Base-by-base conservation (phyloP, 2,329 filamentous ascomycete species). In the Penicillium aurantiogriseum region DNA sequence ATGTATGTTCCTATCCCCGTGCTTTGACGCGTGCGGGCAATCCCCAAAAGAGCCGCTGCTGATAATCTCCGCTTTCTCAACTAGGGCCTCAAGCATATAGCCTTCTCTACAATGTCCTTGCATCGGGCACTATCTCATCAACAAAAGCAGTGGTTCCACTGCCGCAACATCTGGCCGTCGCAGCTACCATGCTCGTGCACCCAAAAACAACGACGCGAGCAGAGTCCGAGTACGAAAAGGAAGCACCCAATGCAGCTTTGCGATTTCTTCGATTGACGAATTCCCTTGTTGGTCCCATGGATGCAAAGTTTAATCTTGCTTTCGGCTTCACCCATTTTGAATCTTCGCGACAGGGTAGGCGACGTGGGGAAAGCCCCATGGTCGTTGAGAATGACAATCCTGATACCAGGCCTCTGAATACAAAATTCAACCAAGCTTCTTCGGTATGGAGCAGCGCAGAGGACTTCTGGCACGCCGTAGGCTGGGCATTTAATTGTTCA, bases 401-500 rank as follows among this genome's bases (percentile, higher is more conserved):
- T 11, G 81, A 84, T 3, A 78, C 79, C 0, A 82, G 83, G 45
- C 75, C 77, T 10, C 75, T 92, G 36, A 78, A 80, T 42, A 81
- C 84, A 7, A 79, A 81, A 10, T 79, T 91, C 56, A 87, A 88
- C 1, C 83, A 84, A 50, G 78, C 82, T 15, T 81, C 85, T 43
- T 88, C 88, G 31, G 62, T 97, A 2, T 96, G 90, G 85, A 78
- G 77, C 17, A 83, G 85, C n/a, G 90, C 88, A 0, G 86, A 90
- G 59, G 91, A 96, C 69, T 95, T 97, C 67, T 99, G 94, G 91
- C 84, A 87, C 42, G 84, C 90, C 0, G 83, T 94, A 0, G 94
- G 93, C 4, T 97, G 94, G 94, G 89, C 90, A 0, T 92, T 97
- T 72, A 94, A 93, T 70, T 97, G 93, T 76, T 92, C 91, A 51